Base-by-base conservation (phyloP, 2,329 filamentous ascomycete species). In the Monosporascus sp. region DNA sequence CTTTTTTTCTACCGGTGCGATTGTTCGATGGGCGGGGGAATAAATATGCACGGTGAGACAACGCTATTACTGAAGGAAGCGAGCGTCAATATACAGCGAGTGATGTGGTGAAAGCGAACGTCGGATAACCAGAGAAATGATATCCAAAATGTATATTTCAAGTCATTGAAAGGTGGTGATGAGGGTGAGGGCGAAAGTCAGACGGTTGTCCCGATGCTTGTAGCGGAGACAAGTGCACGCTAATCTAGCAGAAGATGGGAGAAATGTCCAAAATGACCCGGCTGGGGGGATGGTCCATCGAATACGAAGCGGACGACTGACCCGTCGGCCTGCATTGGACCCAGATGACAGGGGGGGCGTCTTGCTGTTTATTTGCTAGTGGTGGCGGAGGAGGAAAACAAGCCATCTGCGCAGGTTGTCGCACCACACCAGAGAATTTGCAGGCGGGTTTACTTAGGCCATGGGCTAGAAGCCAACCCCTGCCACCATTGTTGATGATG, bases 41-140 rank as follows among this genome's bases (percentile, higher is more conserved):
- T 35, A 14, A 35, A 14, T 35, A 14, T 5, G 11, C 9, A 14
- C 3, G 31, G 31, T 14, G 31, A 35, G 31, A 35, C 31, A 35
- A 14, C 11, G 31, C 31, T 35, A 5, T 14, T 35, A 0, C 1
- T 14, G 14, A 58, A 56, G 55, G 11, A 58, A 65, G 63, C 62
- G 64, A 66, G 48, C 55, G 62, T 58, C 52, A n/a, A 41, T n/a
- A 11, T 18, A 46, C 15, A 20, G 22, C 14, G n/a, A 44, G 46
- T 48, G 51, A 40, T 50, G 59, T 46, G 55, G 58, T 51, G 54
- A 55, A 61, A 66, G 64, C 64, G 64, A 66, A 63, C 55, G 64
- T 63, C 62, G 50, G 55, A 40, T 55, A 50, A 45, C 51, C 51
- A 52, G 54, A 58, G 51, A 56, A 51, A 44, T 46, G 26, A 22